Base-by-base conservation (phyloP, 345 rosid species). In the Lagerstroemia speciosa region DNA sequence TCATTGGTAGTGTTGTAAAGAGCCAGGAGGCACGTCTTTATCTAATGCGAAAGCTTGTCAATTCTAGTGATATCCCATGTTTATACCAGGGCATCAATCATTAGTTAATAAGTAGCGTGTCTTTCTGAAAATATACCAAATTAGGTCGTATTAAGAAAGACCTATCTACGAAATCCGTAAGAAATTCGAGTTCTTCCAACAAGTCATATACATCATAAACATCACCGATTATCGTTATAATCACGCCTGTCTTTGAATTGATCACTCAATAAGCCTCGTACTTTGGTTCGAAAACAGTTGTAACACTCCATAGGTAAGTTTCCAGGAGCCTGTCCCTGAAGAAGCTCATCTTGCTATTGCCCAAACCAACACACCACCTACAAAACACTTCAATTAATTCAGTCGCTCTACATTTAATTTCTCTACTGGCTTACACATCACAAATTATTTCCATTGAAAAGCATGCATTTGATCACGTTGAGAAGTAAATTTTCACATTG, bases 361-460 rank as follows among this genome's bases (percentile, higher is more conserved):
- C 74, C 67, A 70, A 46, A 10, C 66, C 37, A 17, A 66, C 40
- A 74, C 78, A 75, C 78, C 78, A 66, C 74, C 74, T n/a, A n/a
- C n/a, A n/a, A n/a, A n/a, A n/a, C n/a, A n/a, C n/a, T n/a, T n/a
- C n/a, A n/a, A n/a, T n/a, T n/a, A n/a, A n/a, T n/a, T n/a, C n/a
- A n/a, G n/a, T n/a, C n/a, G n/a, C n/a, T n/a, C n/a, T n/a, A n/a
- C n/a, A n/a, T n/a, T n/a, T n/a, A n/a, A n/a, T n/a, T n/a, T n/a
- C n/a, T n/a, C n/a, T n/a, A n/a, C n/a, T n/a, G n/a, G n/a, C n/a
- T n/a, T n/a, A n/a, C n/a, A n/a, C n/a, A n/a, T n/a, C n/a, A n/a
- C n/a, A n/a, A n/a, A n/a, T n/a, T n/a, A n/a, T n/a, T n/a, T n/a
- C n/a, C n/a, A n/a, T n/a, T n/a, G n/a, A n/a, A n/a, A n/a, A n/a